Percentiles rank a stretch among this genome's conserved stretches.
These are phyloP conservation scores for Nissolia schottii DNA, from an alignment of 306 rosid genomes.

Conservation along the genomic window DNA sequence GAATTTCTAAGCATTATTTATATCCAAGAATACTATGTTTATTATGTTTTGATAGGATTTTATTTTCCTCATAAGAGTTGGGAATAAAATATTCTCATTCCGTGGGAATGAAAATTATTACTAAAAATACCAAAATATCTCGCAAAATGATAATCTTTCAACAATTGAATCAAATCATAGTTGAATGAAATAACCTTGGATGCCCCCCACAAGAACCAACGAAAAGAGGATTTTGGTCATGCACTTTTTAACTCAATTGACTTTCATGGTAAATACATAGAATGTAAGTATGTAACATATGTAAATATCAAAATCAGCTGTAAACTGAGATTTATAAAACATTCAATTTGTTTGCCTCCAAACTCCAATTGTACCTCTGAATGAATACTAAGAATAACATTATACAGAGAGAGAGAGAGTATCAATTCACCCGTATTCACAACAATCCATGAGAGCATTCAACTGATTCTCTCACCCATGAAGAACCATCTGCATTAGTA, in stretches of 20 bases:
- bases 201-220: background rate
- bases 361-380: background rate
- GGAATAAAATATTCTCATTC: too few relatives aligned
- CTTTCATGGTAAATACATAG: background rate
- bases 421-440: slow-evolving; percentile 23
- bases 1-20: too few relatives aligned
- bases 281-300: background rate
- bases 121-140: too few relatives aligned
- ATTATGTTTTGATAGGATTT: too few relatives aligned
- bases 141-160: too few relatives aligned
- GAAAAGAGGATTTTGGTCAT: background rate
- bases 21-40: too few relatives aligned
- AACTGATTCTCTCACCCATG: slow-evolving; percentile 37
- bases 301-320: slow-evolving; percentile 18
- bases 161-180: too few relatives aligned
- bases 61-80: too few relatives aligned
- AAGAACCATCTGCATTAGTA: slow-evolving; percentile 75
- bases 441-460: slow-evolving; percentile 19
- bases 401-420: slow-evolving; percentile 16
- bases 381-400: slow-evolving; percentile 17
- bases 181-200: background rate
- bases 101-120: too few relatives aligned
- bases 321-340: slow-evolving; percentile 12
- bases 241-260: background rate
- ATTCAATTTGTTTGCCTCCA: slow-evolving; percentile 16